Conservation (phyloP, 2,329 filamentous ascomycete species). For the Neophaeococcomyces mojaviensis region DNA sequence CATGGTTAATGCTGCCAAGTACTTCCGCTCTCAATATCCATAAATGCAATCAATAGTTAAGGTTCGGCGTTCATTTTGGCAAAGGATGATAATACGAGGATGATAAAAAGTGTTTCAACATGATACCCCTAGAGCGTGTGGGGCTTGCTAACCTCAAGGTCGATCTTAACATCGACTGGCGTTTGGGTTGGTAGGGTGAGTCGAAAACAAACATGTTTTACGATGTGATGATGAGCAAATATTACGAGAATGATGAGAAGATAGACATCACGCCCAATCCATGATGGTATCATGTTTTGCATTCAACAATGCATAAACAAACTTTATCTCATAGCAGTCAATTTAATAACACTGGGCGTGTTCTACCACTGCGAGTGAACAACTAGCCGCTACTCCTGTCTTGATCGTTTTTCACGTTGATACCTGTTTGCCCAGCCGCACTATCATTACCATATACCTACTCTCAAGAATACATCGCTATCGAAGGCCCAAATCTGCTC, state of each 20-base stretch:
- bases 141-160: slow-evolving; percentile 13
- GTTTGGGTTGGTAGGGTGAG: neutral
- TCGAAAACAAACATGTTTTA: neutral
- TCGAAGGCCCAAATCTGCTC: too few relatives aligned
- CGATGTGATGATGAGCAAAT: neutral
- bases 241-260: neutral
- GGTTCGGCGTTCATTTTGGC: slow-evolving; percentile 11
- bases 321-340: too few relatives aligned
- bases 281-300: slow-evolving; percentile 5
- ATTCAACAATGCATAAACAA: slow-evolving; percentile 9
- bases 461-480: too few relatives aligned
- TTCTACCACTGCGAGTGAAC: too few relatives aligned
- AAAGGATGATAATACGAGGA: slow-evolving; percentile 11
- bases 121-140: slow-evolving; percentile 22
- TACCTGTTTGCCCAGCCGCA: too few relatives aligned
- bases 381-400: too few relatives aligned
- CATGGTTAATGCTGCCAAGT: slow-evolving; percentile 98
- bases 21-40: slow-evolving; percentile 78
- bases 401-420: too few relatives aligned
- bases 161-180: slow-evolving; percentile 25
- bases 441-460: too few relatives aligned
- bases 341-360: too few relatives aligned
- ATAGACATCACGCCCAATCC: neutral
- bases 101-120: slow-evolving; percentile 22
- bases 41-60: slow-evolving; percentile 7